Evolutionary conservation across 1,284 basidiomycete genomes (phyloP), one percentile per base, ranked within the genome.

Genomic region (Cryptococcus jaspeensis): DNA sequence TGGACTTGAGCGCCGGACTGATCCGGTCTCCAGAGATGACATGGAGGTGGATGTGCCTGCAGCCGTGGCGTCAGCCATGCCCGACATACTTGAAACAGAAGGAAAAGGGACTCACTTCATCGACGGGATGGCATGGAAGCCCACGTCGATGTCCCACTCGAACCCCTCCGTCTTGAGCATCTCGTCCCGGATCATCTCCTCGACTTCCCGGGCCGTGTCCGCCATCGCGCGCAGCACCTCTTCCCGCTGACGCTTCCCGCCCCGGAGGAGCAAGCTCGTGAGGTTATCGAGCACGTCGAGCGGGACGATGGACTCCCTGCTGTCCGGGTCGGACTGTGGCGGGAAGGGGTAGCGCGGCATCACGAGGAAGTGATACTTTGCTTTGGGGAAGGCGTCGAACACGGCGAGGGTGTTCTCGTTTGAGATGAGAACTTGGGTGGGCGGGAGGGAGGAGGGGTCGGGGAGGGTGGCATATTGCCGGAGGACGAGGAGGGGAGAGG

Each of bases 361-460:
- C 55, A 92, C 75, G 42, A 92, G 82, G 66, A 90, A 87, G 74
- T 95, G 92, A 72, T 90, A 92, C 53, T 84, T 85, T 1, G 88
- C 79, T 63, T 97, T 97, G 7, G 90, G 90, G 72, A 83, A 96
- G 18, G 81, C 84, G 78, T 97, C 93, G 70, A 87, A 91, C 52
- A 97, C 82, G 3, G 88, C 88, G 41, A 93, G 66, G 0, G 86
- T 84, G 50, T 79, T 79, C 2, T 80, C 74, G 12, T 84, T 84
- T 60, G 84, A 80, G n/a, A 81, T 76, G 61, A 92, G 85, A 16
- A 87, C 80, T 28, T 88, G 70, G 0, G 84, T 83, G 0, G 81
- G 65, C 0, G 89, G 85, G 5, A 92, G 75, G 1, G 70, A 61
- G 0, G 69, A 77, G 1, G 86, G 86, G 49, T 82, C 75, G 1